Conservation (phyloP, 106 monocot genomes). For the Dendrobium nobile region DNA sequence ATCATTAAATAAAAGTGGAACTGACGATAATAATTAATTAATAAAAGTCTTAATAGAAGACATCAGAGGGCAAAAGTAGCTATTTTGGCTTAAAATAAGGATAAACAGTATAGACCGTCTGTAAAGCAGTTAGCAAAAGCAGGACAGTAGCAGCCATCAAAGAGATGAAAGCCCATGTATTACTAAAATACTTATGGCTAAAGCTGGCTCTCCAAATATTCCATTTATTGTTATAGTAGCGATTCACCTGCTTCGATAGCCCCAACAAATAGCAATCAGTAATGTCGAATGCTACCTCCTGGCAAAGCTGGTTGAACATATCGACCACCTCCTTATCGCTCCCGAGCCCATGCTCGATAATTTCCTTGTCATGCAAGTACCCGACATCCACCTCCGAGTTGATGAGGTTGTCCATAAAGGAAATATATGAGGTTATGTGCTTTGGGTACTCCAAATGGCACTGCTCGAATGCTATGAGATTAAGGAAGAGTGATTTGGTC, state of each 20-base stretch:
- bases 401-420: background rate
- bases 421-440: background rate
- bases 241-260: no score
- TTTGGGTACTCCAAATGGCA: background rate
- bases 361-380: background rate
- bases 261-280: no score
- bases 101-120: constrained; percentile 42
- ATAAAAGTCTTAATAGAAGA: no score
- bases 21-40: no score
- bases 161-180: constrained; percentile 57
- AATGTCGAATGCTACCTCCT: no score
- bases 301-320: no score
- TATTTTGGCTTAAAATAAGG: constrained; percentile 32
- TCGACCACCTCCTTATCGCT: no score
- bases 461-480: background rate
- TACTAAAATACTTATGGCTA: no score
- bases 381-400: background rate
- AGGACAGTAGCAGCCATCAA: constrained; percentile 42
- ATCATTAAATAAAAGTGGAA: no score
- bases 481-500: background rate
- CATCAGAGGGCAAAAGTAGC: no score
- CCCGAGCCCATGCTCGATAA: background rate
- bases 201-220: no score
- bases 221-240: no score
- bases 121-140: constrained; percentile 36